Base-by-base conservation (phyloP, 1,139 yeast species). In the Taphrina sp. region DNA sequence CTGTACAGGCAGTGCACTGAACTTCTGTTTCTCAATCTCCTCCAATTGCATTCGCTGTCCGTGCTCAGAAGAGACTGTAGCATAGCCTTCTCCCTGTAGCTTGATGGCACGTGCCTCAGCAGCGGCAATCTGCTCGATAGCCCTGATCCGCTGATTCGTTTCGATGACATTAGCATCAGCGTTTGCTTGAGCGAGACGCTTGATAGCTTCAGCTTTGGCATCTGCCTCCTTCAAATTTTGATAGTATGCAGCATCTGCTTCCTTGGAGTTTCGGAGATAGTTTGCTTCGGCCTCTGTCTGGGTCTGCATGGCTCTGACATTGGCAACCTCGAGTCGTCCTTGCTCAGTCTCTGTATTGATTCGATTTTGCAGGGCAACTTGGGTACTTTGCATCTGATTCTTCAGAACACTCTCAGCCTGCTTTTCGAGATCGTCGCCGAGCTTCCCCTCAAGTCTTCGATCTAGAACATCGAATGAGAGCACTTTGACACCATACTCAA, bases 291-390 rank as follows among this genome's bases (percentile, higher is more conserved):
- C 52, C 26, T 45, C 52, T 3, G 52, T 45, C 23, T 45, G 41
- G 1, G 33, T 26, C 42, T 45, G 52, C 41, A 22, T 16, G 7
- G 52, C 42, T 1, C 41, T 29, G 24, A 45, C 52, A 28, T 23
- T 26, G 17, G 52, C 42, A 3, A 45, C 52, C 24, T 45, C 41
- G 5, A 45, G 26, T 5, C 33, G 41, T 23, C 52, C 52, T 20
- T 45, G 52, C 29, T 45, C 52, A 8, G 52, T 45, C 42, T 45
- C 52, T 35, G 52, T 45, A 17, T 45, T 45, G 52, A 35, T 45
- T 5, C 19, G 22, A 20, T 45, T 45, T 23, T 45, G 52, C 52
- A 45, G 23, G 10, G 42, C 52, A 17, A 45, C 42, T 16, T 45
- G 52, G 2, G 52, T 45, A 24, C 42, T 34, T n/a, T 34, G 42